phyloP scores from a whole-genome alignment of 2,329 filamentous ascomycete genomes.

The Leptographium procerum region DNA sequence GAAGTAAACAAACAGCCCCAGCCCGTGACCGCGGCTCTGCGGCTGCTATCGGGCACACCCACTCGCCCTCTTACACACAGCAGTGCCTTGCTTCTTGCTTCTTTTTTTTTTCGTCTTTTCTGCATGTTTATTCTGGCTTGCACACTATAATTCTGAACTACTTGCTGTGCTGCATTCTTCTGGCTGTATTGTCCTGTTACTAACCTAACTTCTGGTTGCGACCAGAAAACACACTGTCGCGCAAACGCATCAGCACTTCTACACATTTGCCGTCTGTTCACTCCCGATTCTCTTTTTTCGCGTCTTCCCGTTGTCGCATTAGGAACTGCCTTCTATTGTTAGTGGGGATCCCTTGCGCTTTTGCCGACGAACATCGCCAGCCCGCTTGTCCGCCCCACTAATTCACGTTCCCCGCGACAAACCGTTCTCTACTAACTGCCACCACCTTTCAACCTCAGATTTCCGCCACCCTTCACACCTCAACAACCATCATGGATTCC shows the following conservation, averaged over 20 bases:
- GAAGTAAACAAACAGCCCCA: constrained; percentile 12
- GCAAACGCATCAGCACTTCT: background rate
- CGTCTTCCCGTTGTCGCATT: background rate
- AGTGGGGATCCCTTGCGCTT: background rate
- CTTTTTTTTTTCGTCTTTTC: background rate
- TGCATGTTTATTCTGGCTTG: background rate
- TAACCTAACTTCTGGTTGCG: background rate
- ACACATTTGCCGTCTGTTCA: background rate
- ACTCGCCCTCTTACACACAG: background rate
- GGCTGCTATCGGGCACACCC: background rate
- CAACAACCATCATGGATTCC: constrained; percentile 37
- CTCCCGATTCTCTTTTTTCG: background rate
- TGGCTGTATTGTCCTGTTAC: background rate
- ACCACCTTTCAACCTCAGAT: background rate
- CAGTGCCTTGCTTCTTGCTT: background rate
- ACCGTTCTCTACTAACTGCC: background rate
- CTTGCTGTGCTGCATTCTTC: background rate
- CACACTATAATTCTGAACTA: background rate
- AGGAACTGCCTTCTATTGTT: background rate
- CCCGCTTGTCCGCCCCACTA: background rate
- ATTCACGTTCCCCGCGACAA: background rate
- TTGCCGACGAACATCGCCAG: background rate
- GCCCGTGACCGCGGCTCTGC: background rate
- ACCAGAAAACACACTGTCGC: background rate
- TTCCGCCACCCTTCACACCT: background rate